Evolutionary conservation across 78 protist genomes (phyloP), one percentile per base, ranked within the genome.

Genomic region (Dictyostelium citrinum): DNA sequence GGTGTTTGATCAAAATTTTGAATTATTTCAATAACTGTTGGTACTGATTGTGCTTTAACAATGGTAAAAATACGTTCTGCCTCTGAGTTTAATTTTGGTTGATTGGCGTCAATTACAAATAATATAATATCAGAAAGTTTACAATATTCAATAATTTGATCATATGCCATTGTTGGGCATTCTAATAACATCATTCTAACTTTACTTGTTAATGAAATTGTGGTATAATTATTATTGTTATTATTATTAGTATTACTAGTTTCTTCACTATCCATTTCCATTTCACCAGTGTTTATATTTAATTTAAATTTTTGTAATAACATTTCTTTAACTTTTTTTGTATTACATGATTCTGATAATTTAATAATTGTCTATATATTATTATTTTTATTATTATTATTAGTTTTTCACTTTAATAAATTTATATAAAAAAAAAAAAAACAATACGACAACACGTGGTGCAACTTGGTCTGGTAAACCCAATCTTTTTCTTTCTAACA

Each of bases 11-110:
- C 80, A 0, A 95, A 22, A 31, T 90, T 88, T 31, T 95, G 97
- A 24, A 97, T 39, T 31, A 91, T 49, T 43, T 84, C 46, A 91
- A 76, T 91, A 0, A 90, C 94, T 1, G 97, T 70, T 46, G 98
- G 98, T 20, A 95, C 46, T 11, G 97, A 95, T 61, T 97, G 98
- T 33, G 97, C 93, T 70, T 90, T 92, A 41, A 97, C 60, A 5
- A 90, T 83, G 4, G 91, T 61, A 35, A 93, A 81, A 27, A 77
- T 46, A 20, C 90, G 82, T 80, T 83, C 82, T 2, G 90, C 85
- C 17, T 29, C 31, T 35, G 86, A 88, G 12, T 45, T 71, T 51
- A 83, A 41, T 12, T 83, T 31, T 0, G 51, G 1, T 35, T 68
- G 71, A 27, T 55, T 24, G 0, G 90, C 83, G 46, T 90, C 84